Base-by-base conservation (phyloP, 2,329 filamentous ascomycete genomes). In the Uncinocarpus reesii region DNA sequence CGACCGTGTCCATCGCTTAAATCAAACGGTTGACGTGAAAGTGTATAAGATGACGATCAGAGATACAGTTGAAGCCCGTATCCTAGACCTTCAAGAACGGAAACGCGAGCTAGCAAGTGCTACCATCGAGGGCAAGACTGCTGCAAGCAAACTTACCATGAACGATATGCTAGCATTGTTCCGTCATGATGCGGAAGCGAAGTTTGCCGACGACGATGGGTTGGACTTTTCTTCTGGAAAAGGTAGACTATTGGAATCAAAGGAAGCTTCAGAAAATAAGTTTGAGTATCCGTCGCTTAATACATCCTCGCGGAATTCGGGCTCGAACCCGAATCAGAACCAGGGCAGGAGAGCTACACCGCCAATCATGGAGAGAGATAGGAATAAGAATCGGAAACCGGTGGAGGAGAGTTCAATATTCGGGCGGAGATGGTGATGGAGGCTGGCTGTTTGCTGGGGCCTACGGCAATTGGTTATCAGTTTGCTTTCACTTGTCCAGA, bases 1-100 rank as follows among this genome's bases (percentile, higher is more conserved):
- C 57, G 92, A 98, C 66, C 87, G 92, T 47, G 92, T 98, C 21
- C 92, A 98, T 64, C 87, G 92, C n/a, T 82, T 98, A 46, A 96
- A 94, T 34, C 92, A 98, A 67, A 95, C 87, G 1, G 77, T 90
- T 34, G 89, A 96, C 61, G 92, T 98, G 28, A 80, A 90, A 48
- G 87, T 98, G 54, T 98, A 95, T 73, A 93, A 92, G 60, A 79
- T 98, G 58, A 95, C 88, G 2, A 82, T 98, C 52, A 78, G 79
- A 55, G 76, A 83, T 56, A 89, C 84, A 0, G 90, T 98, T 48
- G 92, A 98, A 71, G 88, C 90, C 66, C 81, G 89, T 50, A 98
- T 98, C 58, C 72, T 96, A n/a, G 86, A 85, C 52, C 77, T 98
- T 18, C 92, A 98, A 67, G 84, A 95, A 54, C 87, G 88, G 67